phyloP scores from a whole-genome alignment of 768 basidiomycete genomes.

The Lactarius pseudohatsudake region DNA sequence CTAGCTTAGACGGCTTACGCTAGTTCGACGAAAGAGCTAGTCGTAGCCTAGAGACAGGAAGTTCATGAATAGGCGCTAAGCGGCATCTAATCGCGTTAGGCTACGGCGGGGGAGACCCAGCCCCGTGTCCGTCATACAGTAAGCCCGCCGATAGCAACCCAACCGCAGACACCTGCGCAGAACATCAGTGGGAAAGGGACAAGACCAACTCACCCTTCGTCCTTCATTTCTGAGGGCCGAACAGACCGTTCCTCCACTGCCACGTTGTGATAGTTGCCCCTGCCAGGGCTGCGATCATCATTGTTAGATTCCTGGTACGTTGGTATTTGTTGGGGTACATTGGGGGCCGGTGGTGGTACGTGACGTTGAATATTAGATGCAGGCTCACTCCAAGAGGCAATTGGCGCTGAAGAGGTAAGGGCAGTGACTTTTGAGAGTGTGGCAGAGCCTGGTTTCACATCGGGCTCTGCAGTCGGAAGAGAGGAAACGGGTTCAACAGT shows the following conservation, averaged over 20 bases:
- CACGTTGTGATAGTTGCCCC: slow-evolving; percentile 36
- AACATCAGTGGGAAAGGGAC: slow-evolving; percentile 31
- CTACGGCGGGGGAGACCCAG: slow-evolving; percentile 28
- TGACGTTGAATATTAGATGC: slow-evolving; percentile 3
- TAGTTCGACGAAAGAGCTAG: slow-evolving; percentile 32
- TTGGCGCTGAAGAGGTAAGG: slow-evolving; percentile 15
- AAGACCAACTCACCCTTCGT: slow-evolving; percentile 81
- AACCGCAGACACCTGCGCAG: slow-evolving; percentile 22
- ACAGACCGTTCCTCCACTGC: slow-evolving; percentile 57
- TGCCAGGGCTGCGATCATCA: slow-evolving; percentile 34
- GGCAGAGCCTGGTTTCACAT: neutral
- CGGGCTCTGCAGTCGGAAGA: neutral
- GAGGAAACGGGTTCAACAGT: slow-evolving; percentile 17
- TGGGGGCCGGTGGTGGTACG: slow-evolving; percentile 2
- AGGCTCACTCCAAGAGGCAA: slow-evolving; percentile 27
- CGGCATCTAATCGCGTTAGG: slow-evolving; percentile 37
- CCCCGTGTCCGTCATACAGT: slow-evolving; percentile 28
- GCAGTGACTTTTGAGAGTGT: neutral
- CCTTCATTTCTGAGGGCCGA: slow-evolving; percentile 88
- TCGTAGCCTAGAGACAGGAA: slow-evolving; percentile 29
- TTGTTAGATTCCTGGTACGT: slow-evolving; percentile 27
- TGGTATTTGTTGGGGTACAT: slow-evolving; percentile 29
- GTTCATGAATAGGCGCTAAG: slow-evolving; percentile 26
- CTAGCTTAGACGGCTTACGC: slow-evolving; percentile 58
- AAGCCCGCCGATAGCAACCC: slow-evolving; percentile 26